Base-by-base conservation (phyloP, 192 early-diverging fungal species). In the Gamsiella multidivaricata region DNA sequence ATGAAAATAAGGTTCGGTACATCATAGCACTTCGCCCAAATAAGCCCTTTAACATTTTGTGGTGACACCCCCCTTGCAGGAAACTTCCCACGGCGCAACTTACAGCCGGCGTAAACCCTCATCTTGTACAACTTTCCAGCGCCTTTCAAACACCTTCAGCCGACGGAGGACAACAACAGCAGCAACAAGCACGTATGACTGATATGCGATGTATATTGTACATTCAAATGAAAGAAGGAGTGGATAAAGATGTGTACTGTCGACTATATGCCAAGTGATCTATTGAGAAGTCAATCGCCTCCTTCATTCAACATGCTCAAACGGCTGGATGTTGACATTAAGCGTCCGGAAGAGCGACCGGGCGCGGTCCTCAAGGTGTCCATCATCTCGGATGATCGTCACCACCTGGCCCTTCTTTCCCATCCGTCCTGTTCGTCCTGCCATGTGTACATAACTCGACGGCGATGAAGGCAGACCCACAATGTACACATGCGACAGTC, bases 391-490 rank as follows among this genome's bases (percentile, higher is more conserved):
- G 3, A 86, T 59, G 17, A 89, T 67, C 4, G 78, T 88, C 25
- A 88, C 78, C 18, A 89, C 86, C 25, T 80, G 83, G 0, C 90
- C 90, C 18, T 67, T 29, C 36, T 84, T 80, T 0, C 92, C 94
- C 73, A 93, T 90, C 23, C 96, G 74, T 8, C 94, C 94, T 0
- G 93, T 89, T 18, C 96, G 81, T 22, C 96, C 95, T 1, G 94
- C 91, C 91, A 96, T 92, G 59, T 98, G 96, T 11, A 93, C 62
- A 71, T 95, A 98, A 53, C 88, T 90, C 7, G 86, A 80, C 23
- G 85, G 73, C 0, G 83, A 85, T 14, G 87, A 84, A 4, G 94
- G 93, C 9, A 89, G 65, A n/a, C 92, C 94, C 3, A 96, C 79
- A 58, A 98, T 90, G 32, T 94, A 90, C 6, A 98, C 94, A 71